Evolutionary conservation across 2,329 filamentous ascomycete species (phyloP).

Genomic region (Pseudopyrenochaeta lycopersici): DNA sequence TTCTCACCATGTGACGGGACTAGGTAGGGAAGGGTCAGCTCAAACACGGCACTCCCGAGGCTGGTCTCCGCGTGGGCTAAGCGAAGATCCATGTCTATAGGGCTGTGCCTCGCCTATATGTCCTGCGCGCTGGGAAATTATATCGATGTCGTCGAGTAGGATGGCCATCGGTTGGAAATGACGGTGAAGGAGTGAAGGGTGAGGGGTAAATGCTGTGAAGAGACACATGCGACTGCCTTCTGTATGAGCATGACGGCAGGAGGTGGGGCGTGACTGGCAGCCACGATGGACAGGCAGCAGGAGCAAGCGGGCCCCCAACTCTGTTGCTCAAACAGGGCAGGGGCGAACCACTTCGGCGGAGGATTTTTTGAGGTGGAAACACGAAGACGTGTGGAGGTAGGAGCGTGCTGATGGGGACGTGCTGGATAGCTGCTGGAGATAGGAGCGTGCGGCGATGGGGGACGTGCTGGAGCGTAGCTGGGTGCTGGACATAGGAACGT

Average conservation of each 20-base stretch:
- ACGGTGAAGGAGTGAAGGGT: conserved; percentile 6
- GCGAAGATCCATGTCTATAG: conserved; percentile 16
- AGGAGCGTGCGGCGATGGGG: neutral
- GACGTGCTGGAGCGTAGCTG: neutral
- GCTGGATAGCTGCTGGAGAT: too few species aligned
- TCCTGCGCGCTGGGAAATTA: conserved; percentile 18
- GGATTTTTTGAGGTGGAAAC: too few species aligned
- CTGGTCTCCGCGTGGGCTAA: conserved; percentile 1
- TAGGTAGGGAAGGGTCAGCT: neutral
- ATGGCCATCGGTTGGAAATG: conserved; percentile 8
- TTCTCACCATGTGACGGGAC: neutral
- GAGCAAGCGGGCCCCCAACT: too few species aligned
- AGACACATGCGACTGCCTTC: neutral
- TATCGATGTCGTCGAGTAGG: conserved; percentile 4
- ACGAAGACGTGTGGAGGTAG: too few species aligned
- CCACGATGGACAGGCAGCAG: too few species aligned
- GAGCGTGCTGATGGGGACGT: too few species aligned
- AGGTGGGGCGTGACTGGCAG: neutral
- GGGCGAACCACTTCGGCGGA: too few species aligned
- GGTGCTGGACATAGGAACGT: too few species aligned
- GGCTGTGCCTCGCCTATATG: conserved; percentile 21
- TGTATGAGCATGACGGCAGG: neutral
- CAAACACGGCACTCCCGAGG: conserved; percentile 4
- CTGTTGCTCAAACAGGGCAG: too few species aligned
- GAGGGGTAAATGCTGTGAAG: neutral